Base-by-base conservation (phyloP, 1,139 yeast genomes). In the Yarrowia galli region DNA sequence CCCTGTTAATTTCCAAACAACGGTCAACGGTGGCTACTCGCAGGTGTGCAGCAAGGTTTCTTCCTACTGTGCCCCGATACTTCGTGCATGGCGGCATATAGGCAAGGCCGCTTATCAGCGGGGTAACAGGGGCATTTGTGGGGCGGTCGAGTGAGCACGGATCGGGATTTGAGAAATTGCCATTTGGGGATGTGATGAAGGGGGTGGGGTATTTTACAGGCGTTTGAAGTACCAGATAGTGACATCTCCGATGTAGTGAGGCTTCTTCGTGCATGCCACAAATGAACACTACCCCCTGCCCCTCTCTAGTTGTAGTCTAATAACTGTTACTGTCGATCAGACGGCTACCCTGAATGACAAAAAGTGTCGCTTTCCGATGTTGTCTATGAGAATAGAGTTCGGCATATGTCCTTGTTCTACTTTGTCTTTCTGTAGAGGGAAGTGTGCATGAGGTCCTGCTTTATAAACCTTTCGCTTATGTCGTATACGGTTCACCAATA, bases 91-190 rank as follows among this genome's bases (percentile, higher is more conserved):
- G 35, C 60, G 60, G 45, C 45, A 53, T 53, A 53, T 9, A 53
- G 23, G 45, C 60, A 53, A 13, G 45, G 20, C 45, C 15, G 43
- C 60, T 53, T 53, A 53, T 53, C 60, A 53, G 60, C 60, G 60
- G 60, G 60, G 60, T 53, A 53, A 38, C 45, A 53, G 60, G 60
- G 60, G 60, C 60, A 36, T 22, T 35, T 36, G 60, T 9, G 42
- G 58, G 58, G 58, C 43, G 35, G 28, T 12, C 8, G 40, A 6
- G 56, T n/a, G n/a, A n/a, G n/a, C n/a, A n/a, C n/a, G n/a, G n/a
- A n/a, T n/a, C n/a, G n/a, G n/a, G n/a, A n/a, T n/a, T n/a, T n/a
- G n/a, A n/a, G n/a, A n/a, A n/a, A n/a, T n/a, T n/a, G n/a, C n/a
- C n/a, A n/a, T n/a, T n/a, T n/a, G n/a, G n/a, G n/a, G 38, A 38